Evolutionary conservation across 2,329 filamentous ascomycete species (phyloP), one percentile per base, ranked within the genome.

Genomic region (Xylaria sp.): DNA sequence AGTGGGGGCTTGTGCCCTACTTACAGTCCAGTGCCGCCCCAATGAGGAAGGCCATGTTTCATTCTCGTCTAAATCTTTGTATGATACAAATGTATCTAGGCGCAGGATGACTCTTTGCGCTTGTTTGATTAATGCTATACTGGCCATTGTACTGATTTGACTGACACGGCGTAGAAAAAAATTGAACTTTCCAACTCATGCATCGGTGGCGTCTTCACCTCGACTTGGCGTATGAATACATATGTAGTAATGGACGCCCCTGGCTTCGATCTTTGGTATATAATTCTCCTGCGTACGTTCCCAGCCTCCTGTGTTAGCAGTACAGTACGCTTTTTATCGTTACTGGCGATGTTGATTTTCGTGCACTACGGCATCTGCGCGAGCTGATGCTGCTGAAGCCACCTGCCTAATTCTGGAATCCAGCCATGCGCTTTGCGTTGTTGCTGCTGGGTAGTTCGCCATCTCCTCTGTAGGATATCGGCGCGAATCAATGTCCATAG

Each of bases 341-440:
- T 28, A 61, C 31, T 51, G 47, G 11, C 17, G 53, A 23, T 60
- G 60, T 43, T 67, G 64, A 17, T 52, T 50, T 25, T 66, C 64
- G n/a, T 61, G 64, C 37, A 55, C 61, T 6, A 38, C 54, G 11
- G 64, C 64, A 42, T 64, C 64, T 14, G 64, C 64, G 31, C 55
- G 64, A 21, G 64, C 64, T 23, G 64, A 61, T 17, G 75, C 75
- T 4, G 69, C 72, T 5, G 75, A 77, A 11, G 77, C 75, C 51
- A 78, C 74, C 50, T 77, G 76, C 47, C 76, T 76, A 46, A 77
- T 71, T 28, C 74, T 69, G 14, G 73, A 60, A 53, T 69, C 66
- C n/a, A 63, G 50, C 31, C 53, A 46, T 23, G 57, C 14, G 21
- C 55, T 49, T 12, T 61, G 65, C 37, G 52, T 40, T 33, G 57